phyloP scores from a whole-genome alignment of 2,329 filamentous ascomycete species.

The Cadophora sp. region DNA sequence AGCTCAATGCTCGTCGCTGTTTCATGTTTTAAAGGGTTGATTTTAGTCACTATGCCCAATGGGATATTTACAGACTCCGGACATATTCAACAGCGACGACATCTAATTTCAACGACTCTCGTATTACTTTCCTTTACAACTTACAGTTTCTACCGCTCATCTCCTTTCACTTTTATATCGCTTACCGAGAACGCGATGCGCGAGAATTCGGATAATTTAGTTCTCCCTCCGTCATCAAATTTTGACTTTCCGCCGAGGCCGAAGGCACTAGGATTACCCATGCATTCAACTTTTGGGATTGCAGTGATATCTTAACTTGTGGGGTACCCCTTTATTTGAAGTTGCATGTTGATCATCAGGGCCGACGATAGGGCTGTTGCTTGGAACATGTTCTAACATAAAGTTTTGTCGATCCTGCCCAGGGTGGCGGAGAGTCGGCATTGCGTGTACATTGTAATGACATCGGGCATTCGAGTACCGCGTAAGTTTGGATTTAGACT shows the following conservation, averaged over 20 bases:
- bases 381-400: not conserved
- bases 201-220: too few species aligned
- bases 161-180: too few species aligned
- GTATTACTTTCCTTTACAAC: too few species aligned
- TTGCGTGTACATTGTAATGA: not conserved
- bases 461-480: not conserved
- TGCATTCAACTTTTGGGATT: not conserved
- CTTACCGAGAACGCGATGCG: too few species aligned
- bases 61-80: too few species aligned
- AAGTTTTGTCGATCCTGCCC: constrained; percentile 3
- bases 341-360: not conserved
- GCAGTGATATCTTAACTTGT: not conserved
- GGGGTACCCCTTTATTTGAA: not conserved
- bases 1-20: not conserved
- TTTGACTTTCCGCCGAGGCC: constrained; percentile 8
- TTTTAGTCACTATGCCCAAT: not conserved
- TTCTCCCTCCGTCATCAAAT: not conserved
- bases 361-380: not conserved
- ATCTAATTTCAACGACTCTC: too few species aligned
- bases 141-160: too few species aligned
- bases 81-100: too few species aligned
- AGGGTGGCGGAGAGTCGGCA: constrained; percentile 1
- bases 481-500: not conserved
- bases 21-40: not conserved
- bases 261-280: not conserved